These are phyloP conservation scores for Verticillium dahliae DNA, from an alignment of 2,329 filamentous ascomycete species.

Conservation along the genomic window DNA sequence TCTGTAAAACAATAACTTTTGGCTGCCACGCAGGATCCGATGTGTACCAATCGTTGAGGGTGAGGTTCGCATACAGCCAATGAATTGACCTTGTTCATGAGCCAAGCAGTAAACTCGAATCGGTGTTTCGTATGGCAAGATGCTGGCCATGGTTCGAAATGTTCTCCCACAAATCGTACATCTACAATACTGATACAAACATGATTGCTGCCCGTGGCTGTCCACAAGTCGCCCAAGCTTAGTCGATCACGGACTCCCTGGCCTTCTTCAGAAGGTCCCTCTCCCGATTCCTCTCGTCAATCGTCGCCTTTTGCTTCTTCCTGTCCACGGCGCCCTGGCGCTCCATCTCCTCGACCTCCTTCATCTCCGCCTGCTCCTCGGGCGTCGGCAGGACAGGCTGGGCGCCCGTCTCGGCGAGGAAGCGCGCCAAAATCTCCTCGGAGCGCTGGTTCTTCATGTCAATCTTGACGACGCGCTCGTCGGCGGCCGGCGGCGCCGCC, in stretches of 20 bases:
- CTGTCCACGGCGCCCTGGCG: conserved; percentile 48
- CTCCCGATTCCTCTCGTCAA: conserved; percentile 55
- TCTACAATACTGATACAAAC: conserved; percentile 3
- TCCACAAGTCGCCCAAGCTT: not conserved
- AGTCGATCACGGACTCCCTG: conserved; percentile 13
- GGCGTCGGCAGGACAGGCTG: conserved; percentile 46
- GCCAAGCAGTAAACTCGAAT: too few species aligned
- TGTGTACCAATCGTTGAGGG: not conserved
- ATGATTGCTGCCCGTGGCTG: not conserved
- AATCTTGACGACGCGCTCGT: conserved; percentile 46
- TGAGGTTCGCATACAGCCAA: not conserved
- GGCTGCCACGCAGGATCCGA: not conserved
- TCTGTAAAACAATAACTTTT: not conserved
- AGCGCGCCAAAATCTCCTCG: conserved; percentile 54
- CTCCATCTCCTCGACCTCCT: conserved; percentile 47
- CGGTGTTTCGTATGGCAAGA: not conserved
- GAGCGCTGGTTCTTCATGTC: conserved; percentile 59
- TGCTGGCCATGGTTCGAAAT: not conserved
- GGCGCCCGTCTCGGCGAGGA: conserved; percentile 59
- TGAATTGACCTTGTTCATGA: not conserved
- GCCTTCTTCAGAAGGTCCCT: conserved; percentile 40
- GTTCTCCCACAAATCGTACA: not conserved
- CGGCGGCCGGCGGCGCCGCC: conserved; percentile 38
- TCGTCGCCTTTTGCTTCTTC: conserved; percentile 38
- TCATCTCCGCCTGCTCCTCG: conserved; percentile 54